Evolutionary conservation across 1,284 basidiomycete species (phyloP).

Genomic region (Megacollybia platyphylla): DNA sequence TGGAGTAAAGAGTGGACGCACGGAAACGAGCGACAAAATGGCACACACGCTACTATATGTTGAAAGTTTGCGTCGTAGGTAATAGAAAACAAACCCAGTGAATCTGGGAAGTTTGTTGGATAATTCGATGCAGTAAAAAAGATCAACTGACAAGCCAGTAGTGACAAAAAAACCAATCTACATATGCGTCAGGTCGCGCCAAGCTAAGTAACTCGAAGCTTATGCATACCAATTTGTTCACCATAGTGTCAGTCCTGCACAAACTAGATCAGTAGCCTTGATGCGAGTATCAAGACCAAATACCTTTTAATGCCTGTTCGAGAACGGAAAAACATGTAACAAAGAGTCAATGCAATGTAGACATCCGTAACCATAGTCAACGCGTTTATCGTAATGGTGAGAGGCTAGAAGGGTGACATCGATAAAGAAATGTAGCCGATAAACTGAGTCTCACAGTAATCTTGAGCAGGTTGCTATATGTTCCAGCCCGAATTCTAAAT

Average conservation of each 20-base stretch:
- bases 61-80: too few species aligned
- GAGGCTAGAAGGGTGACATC: slow-evolving; percentile 1
- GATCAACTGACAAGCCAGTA: slow-evolving; percentile 22
- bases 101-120: slow-evolving; percentile 15
- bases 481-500: background rate
- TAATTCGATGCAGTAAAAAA: background rate
- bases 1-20: slow-evolving; percentile 9
- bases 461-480: slow-evolving; percentile 5
- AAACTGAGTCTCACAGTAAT: slow-evolving; percentile 4
- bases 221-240: slow-evolving; percentile 26
- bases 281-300: background rate
- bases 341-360: slow-evolving; percentile 19
- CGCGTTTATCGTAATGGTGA: slow-evolving; percentile 8
- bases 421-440: background rate
- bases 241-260: slow-evolving; percentile 25
- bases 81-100: background rate
- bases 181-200: background rate
- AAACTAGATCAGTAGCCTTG: background rate
- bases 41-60: slow-evolving; percentile 16
- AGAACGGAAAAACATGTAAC: slow-evolving; percentile 17
- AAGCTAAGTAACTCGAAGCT: background rate
- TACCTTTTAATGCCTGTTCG: slow-evolving; percentile 23
- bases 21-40: slow-evolving; percentile 28
- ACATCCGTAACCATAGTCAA: slow-evolving; percentile 15
- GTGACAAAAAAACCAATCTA: slow-evolving; percentile 36